Evolutionary conservation across 805 yeast species (phyloP).

Genomic region (Wickerhamomyces ciferrii): DNA sequence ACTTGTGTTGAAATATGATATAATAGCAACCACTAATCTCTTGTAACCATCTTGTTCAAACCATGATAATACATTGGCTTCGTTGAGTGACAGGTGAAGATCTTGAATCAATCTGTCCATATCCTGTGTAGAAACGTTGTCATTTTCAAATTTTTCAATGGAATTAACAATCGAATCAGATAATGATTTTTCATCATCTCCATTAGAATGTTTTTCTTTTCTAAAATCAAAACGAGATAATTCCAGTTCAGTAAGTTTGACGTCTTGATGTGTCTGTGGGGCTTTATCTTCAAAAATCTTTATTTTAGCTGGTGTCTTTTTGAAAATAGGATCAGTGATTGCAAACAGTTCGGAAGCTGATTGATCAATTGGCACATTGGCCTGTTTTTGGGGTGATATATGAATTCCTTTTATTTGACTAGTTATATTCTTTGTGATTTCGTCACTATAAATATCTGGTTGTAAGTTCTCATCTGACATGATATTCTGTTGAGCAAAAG

Average conservation of each 20-base stretch:
- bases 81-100: conserved; percentile 11
- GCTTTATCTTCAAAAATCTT: conserved; percentile 19
- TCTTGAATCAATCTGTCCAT: conserved; percentile 13
- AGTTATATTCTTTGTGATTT: conserved; percentile 16
- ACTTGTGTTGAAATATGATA: conserved; percentile 17
- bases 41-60: conserved; percentile 13
- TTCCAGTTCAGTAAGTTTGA: not conserved
- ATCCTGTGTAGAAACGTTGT: conserved; percentile 7
- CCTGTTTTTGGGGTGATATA: conserved; percentile 20
- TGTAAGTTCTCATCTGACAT: conserved; percentile 3
- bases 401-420: conserved; percentile 14
- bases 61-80: conserved; percentile 13
- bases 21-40: conserved; percentile 6
- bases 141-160: conserved; percentile 8
- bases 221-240: conserved; percentile 6
- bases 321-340: conserved; percentile 20
- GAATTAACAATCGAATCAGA: conserved; percentile 4
- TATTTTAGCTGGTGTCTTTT: conserved; percentile 11
- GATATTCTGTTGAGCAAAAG: not conserved
- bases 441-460: conserved; percentile 10
- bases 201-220: conserved; percentile 3
- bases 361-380: conserved; percentile 3
- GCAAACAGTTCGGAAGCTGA: conserved; percentile 15
- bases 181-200: conserved; percentile 6
- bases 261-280: not conserved